phyloP scores from a whole-genome alignment of 2,329 filamentous ascomycete species.

The Hypoxylon rubiginosum region DNA sequence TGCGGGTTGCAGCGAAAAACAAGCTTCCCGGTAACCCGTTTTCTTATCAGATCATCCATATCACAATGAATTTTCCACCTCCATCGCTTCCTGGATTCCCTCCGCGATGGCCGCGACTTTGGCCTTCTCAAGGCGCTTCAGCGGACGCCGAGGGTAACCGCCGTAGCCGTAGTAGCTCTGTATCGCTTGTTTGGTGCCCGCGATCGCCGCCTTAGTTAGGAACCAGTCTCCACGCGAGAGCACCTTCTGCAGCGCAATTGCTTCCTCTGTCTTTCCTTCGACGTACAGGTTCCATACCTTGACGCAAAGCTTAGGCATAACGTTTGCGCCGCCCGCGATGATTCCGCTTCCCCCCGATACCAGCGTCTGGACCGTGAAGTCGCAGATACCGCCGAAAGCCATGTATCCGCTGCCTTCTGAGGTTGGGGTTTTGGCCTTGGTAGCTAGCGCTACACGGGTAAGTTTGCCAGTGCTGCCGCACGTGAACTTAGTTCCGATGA shows the following conservation, averaged over 20 bases:
- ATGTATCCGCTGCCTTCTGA: slow-evolving; percentile 77
- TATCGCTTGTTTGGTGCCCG: slow-evolving; percentile 87
- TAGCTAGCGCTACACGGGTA: slow-evolving; percentile 81
- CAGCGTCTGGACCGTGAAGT: slow-evolving; percentile 87
- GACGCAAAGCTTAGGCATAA: slow-evolving; percentile 85
- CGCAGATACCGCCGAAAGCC: slow-evolving; percentile 88
- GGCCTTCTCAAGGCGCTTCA: slow-evolving; percentile 74
- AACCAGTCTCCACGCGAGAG: slow-evolving; percentile 86
- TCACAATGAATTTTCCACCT: slow-evolving; percentile 70
- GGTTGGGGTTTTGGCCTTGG: slow-evolving; percentile 76
- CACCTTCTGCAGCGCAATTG: slow-evolving; percentile 80
- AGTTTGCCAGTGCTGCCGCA: slow-evolving; percentile 92
- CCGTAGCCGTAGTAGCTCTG: slow-evolving; percentile 87
- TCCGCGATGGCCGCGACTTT: slow-evolving; percentile 66
- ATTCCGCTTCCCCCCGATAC: slow-evolving; percentile 84
- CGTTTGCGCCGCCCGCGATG: slow-evolving; percentile 87
- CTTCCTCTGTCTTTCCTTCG: slow-evolving; percentile 80
- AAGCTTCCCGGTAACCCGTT: slow-evolving; percentile 41
- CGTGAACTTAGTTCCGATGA: slow-evolving; percentile 91
- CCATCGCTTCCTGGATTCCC: slow-evolving; percentile 74
- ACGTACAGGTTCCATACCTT: slow-evolving; percentile 82
- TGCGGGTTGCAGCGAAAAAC: slow-evolving; percentile 29
- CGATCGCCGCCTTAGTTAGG: slow-evolving; percentile 84
- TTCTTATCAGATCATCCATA: slow-evolving; percentile 50
- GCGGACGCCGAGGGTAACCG: slow-evolving; percentile 78